A percentile compares a stretch with the other conserved stretches of the same genome.
Evolutionary conservation across 1,284 basidiomycete species (phyloP).

Genomic region (Phellopilus nigrolimitatus): DNA sequence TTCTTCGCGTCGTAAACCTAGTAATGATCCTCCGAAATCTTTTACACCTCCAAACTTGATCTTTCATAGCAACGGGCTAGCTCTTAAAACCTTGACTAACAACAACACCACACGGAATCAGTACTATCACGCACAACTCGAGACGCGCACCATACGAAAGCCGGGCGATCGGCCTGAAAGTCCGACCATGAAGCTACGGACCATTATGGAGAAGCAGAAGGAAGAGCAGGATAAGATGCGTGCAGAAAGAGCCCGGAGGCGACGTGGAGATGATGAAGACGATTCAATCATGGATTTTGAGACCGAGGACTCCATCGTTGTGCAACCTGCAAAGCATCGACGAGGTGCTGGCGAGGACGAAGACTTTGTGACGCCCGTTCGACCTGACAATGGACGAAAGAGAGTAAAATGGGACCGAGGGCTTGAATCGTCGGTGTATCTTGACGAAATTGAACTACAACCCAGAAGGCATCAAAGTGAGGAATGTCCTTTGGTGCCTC

Average conservation of each 20-base stretch:
- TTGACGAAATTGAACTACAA: slow-evolving; percentile 55
- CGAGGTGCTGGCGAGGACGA: slow-evolving; percentile 78
- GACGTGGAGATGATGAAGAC: slow-evolving; percentile 34
- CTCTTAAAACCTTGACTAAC: slow-evolving; percentile 62
- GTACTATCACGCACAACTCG: slow-evolving; percentile 51
- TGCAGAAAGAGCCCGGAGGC: slow-evolving; percentile 60
- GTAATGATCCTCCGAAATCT: not conserved
- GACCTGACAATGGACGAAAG: slow-evolving; percentile 40
- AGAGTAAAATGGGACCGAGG: slow-evolving; percentile 79
- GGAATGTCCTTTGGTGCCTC: slow-evolving; percentile 28
- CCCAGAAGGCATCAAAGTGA: slow-evolving; percentile 40
- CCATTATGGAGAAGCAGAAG: slow-evolving; percentile 63
- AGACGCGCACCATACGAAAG: slow-evolving; percentile 65
- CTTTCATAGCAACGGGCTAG: slow-evolving; percentile 35
- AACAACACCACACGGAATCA: slow-evolving; percentile 70
- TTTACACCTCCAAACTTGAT: slow-evolving; percentile 27
- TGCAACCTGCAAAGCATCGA: slow-evolving; percentile 36
- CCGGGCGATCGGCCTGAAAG: slow-evolving; percentile 73
- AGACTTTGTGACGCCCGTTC: slow-evolving; percentile 67
- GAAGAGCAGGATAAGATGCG: slow-evolving; percentile 61
- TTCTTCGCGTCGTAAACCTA: slow-evolving; percentile 7
- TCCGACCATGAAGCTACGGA: slow-evolving; percentile 70
- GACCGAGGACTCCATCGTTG: slow-evolving; percentile 27
- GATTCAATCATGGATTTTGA: slow-evolving; percentile 28
- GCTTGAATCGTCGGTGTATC: slow-evolving; percentile 53